A percentile compares a stretch with the other conserved stretches of the same genome.
These are phyloP conservation scores for Trametes hirsuta DNA, from an alignment of 1,284 basidiomycete species.

Conservation along the genomic window DNA sequence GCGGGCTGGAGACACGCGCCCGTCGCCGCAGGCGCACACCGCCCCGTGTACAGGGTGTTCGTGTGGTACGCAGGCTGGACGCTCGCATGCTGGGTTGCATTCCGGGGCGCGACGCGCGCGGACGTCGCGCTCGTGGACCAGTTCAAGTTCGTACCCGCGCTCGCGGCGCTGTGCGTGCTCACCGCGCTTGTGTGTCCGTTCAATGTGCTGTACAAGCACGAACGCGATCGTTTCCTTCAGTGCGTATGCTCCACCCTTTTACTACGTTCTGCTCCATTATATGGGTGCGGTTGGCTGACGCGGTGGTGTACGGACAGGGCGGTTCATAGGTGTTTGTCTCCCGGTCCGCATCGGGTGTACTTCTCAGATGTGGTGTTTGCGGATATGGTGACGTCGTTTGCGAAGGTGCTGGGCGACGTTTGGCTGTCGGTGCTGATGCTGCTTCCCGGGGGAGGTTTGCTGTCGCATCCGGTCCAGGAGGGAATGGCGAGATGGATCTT, in stretches of 20 bases:
- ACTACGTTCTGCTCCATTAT: neutral
- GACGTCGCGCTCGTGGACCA: conserved; percentile 65
- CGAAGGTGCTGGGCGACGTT: conserved; percentile 94
- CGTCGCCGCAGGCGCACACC: conserved; percentile 49
- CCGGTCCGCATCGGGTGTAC: conserved; percentile 64
- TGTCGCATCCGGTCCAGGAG: conserved; percentile 62
- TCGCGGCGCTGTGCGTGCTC: conserved; percentile 64
- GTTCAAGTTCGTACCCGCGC: conserved; percentile 75
- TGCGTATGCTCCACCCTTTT: conserved; percentile 43
- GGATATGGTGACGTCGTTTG: conserved; percentile 95
- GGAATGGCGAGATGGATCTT: conserved; percentile 75
- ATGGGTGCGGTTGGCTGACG: neutral
- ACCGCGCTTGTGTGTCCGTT: conserved; percentile 68
- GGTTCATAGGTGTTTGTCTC: conserved; percentile 73
- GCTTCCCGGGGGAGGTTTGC: conserved; percentile 74
- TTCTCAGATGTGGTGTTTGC: conserved; percentile 95
- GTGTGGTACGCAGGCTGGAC: conserved; percentile 61
- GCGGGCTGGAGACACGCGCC: conserved; percentile 37
- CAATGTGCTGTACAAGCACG: conserved; percentile 64
- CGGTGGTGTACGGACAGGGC: conserved; percentile 45
- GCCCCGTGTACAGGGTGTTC: conserved; percentile 72
- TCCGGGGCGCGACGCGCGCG: conserved; percentile 59
- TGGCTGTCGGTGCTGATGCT: conserved; percentile 89
- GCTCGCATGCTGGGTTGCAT: conserved; percentile 67
- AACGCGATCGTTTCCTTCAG: conserved; percentile 77